Evolutionary conservation across 169 alveolate species (phyloP), one percentile per base, ranked within the genome.

Genomic region (Cryptosporidium ubiquitum): DNA sequence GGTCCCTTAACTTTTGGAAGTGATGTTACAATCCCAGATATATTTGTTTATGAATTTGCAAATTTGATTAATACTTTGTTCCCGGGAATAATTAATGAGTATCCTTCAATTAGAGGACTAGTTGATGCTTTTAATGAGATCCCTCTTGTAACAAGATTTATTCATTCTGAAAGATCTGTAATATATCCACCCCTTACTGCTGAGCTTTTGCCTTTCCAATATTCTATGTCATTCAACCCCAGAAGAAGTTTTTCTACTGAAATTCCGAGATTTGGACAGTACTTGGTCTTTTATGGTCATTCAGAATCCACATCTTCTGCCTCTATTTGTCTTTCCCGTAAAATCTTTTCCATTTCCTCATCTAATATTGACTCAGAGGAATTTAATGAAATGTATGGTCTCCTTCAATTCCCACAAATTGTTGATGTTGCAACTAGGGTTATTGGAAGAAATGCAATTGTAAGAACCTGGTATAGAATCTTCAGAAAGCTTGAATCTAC

Each of bases 301-400:
- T 79, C 89, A 12, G 73, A 61, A 64, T 61, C 89, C 35, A 79
- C 89, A 26, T 79, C 89, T 26, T 66, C 89, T 31, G 89, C 89
- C 1, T 79, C 89, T n/a, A 42, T 79, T n/a, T 79, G 89, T 42
- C 75, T 79, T 23, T 18, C 89, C 2, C 10, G 61, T 58, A 58
- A 58, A 26, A 61, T 79, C 6, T 79, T 79, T 33, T 26, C 31
- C 0, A 31, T n/a, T 1, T 33, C 89, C 5, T 58, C 75, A 3
- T 61, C 68, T 0, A 61, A n/a, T 60, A 18, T 57, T 29, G 47
- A 66, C 14, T 61, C 73, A 14, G 79, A 58, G 40, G 55, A 40
- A n/a, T 66, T 79, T 37, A 61, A 58, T 61, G 89, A 79, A 31
- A 40, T 61, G 68, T 79, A 42, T 23, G 89, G 89, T 2, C 49